Base-by-base conservation (phyloP, 208 protist genomes). In the Wallacemonas sp. region DNA sequence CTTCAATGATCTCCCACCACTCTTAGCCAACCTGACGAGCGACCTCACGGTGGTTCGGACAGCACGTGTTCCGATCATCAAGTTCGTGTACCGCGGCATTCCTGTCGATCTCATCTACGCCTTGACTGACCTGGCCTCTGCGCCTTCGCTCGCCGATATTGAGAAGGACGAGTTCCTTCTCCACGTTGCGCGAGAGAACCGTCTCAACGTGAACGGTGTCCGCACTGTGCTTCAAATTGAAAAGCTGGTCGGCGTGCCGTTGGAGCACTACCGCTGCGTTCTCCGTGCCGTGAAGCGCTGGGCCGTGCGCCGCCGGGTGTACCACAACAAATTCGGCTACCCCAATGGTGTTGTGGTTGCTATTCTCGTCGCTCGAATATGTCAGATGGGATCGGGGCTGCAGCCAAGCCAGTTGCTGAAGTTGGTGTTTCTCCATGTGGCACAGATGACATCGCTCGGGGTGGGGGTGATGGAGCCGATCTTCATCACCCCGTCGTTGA, bases 311-410 rank as follows among this genome's bases (percentile, higher is more conserved):
- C 90, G 98, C 54, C 76, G 80, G n/a, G 81, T 99, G 4, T 99
- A 99, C 79, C 89, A 94, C 28, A 99, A 98, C 78, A 68, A 95
- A 1, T 91, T 98, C 60, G 93, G 96, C 14, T 99, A 93, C 68
- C 90, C 98, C 9, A 98, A 97, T 63, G 98, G 98, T 53, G 86
- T 99, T 26, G 85, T 92, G 5, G 94, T 97, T 65, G 97, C 98
- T 8, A 86, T 99, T 17, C 85, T 99, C 77, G 87, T 96, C 26
- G 97, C 97, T 5, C 86, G 94, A 24, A 88, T 94, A 30, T 97
- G 93, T 65, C 97, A 98, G 77, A 58, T 98, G 0, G 96, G 93
- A 71, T 93, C 96, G 12, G 82, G 90, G 49, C 72, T 80, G 27
- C 59, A 78, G 33, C 76, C 97, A 2, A 86, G 74, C 46, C 81